Conservation (phyloP, 2,329 filamentous ascomycete species). For the Verticillium isaacii region DNA sequence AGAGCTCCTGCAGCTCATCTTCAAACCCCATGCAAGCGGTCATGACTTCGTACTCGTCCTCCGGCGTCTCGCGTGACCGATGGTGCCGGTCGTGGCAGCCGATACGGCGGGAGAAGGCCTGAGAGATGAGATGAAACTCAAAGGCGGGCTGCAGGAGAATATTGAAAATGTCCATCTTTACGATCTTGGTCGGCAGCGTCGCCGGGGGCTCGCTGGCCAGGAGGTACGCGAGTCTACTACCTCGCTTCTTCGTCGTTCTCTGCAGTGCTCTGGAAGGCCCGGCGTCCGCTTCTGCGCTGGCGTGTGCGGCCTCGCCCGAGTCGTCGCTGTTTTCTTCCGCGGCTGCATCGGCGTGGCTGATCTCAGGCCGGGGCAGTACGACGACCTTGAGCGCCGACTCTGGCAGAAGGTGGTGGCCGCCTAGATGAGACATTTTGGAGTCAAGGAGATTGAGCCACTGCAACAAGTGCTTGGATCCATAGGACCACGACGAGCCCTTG, state of each 20-base stretch:
- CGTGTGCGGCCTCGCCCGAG: no score
- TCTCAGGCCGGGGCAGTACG: not conserved
- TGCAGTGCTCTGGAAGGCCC: not conserved
- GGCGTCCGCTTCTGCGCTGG: no score
- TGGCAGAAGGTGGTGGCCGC: not conserved
- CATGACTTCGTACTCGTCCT: conserved; percentile 1
- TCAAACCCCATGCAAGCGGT: not conserved
- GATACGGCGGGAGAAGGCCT: not conserved
- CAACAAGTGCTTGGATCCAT: not conserved
- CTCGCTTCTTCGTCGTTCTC: not conserved
- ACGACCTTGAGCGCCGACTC: not conserved
- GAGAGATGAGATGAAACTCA: not conserved
- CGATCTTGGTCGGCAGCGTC: not conserved
- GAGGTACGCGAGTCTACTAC: not conserved
- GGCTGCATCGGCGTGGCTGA: not conserved
- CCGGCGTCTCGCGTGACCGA: conserved; percentile 1
- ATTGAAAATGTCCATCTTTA: conserved; percentile 1
- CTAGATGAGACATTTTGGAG: not conserved
- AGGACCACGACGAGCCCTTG: not conserved
- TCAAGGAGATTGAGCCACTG: conserved; percentile 2
- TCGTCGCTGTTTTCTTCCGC: not conserved
- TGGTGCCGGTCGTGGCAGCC: not conserved
- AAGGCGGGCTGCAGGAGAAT: not conserved
- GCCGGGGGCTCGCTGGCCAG: not conserved
- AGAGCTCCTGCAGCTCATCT: not conserved